Conservation (phyloP, 805 yeast genomes). For the Myxozyma sirexii region DNA sequence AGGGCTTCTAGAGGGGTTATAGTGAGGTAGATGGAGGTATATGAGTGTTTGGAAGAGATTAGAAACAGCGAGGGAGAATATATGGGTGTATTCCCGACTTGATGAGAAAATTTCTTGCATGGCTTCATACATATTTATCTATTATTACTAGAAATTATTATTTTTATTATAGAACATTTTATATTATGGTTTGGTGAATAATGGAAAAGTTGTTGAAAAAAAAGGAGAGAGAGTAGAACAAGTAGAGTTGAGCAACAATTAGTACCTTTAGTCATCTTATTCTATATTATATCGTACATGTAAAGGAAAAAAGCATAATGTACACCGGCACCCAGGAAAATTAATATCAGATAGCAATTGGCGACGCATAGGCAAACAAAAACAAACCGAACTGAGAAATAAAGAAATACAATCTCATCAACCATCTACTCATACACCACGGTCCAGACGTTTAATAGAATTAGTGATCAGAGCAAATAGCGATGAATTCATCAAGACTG, state of each 20-base stretch:
- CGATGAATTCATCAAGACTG: slow-evolving; percentile 85
- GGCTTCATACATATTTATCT: too few species aligned
- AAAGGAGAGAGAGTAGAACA: too few species aligned
- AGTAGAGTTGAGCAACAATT: background rate
- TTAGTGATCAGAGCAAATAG: slow-evolving; percentile 71
- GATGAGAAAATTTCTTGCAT: too few species aligned
- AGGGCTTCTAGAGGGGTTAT: background rate
- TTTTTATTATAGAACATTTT: background rate
- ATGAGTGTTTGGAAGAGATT: too few species aligned
- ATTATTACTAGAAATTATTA: background rate
- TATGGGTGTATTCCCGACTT: background rate
- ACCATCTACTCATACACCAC: background rate
- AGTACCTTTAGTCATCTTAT: too few species aligned
- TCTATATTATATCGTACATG: slow-evolving; percentile 3
- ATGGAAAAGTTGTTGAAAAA: slow-evolving; percentile 20
- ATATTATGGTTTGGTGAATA: background rate
- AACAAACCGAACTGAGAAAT: background rate
- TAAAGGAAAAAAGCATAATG: background rate
- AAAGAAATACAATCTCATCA: too few species aligned
- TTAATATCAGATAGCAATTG: too few species aligned
- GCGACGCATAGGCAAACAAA: background rate
- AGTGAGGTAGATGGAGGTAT: background rate
- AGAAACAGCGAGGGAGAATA: background rate
- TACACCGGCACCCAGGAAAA: background rate
- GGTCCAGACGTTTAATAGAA: too few species aligned